Base-by-base conservation (phyloP, 768 basidiomycete species). In the Russula sp. region DNA sequence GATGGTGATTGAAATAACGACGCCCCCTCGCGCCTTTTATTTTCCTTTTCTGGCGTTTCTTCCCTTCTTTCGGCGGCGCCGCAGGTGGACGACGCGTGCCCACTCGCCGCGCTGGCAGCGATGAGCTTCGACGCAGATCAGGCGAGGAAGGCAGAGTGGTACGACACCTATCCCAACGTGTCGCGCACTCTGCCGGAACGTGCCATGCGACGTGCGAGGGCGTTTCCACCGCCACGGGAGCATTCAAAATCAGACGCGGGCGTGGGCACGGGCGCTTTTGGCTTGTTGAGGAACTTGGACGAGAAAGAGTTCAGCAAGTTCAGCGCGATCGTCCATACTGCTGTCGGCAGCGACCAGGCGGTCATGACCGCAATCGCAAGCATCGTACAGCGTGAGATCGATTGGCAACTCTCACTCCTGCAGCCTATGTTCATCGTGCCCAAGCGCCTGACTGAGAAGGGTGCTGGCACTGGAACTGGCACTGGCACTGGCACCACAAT, bases 41-140 rank as follows among this genome's bases (percentile, higher is more conserved):
- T 37, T 54, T 37, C 4, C 22, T n/a, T 31, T 47, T 47, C 35
- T 34, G 47, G 47, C 20, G 10, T 20, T 20, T 45, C 10, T 32
- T n/a, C 35, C 1, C 14, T 20, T 20, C 4, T 11, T 16, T 31
- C 40, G 32, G 31, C 27, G 59, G 39, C 27, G 14, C 49, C 39
- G 22, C 60, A 66, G 67, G 61, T 62, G 50, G 35, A 66, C 61
- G 65, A 68, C 18, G 61, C 65, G 57, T 66, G 61, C 34, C 8
- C 61, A 13, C 47, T 66, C 6, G 65, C 61, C 45, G 42, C 53
- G 49, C 32, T 66, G 14, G 55, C 31, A 13, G 65, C 65, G 50
- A 32, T 66, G 61, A 45, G 61, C 50, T 51, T 68, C 55, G 58
- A 66, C 45, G 55, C 52, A 40, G 42, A 54, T 37, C 67, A 68